Base-by-base conservation (phyloP, 495 filamentous ascomycete genomes). In the Trichoderma virens region DNA sequence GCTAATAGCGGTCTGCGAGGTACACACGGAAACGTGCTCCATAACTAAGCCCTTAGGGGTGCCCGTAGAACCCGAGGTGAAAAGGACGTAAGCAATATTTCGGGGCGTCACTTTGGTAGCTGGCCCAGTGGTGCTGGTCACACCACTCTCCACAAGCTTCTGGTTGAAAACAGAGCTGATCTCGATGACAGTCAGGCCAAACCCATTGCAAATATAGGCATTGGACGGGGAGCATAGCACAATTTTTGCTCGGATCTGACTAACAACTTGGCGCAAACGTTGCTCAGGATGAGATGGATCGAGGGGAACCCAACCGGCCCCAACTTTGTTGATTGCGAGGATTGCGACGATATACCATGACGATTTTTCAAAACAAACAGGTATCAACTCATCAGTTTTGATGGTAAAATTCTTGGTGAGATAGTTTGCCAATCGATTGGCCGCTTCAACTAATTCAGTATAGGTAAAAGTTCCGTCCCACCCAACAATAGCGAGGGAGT, bases 331-430 rank as follows among this genome's bases (percentile, higher is more conserved):
- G 18, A 81, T 74, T 7, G 78, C 75, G 25, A 82, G 64, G 74
- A 82, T 81, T 11, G 60, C 31, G 31, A 88, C 76, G 27, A 86
- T 68, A 2, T 79, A 78, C 60, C 60, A 61, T 11, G 78, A 71
- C 5, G 83, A 85, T 59, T 87, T 88, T 45, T 83, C 78, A 34
- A 86, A 74, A 64, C 79, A 84, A 0, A 88, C 68, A 3, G 83
- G 83, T 1, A 88, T 80, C 1, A 85, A 62, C 0, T 70, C 73
- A 35, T 84, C 85, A 1, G 79, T 78, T 1, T 78, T 76, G 35
- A 86, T 77, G 8, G 83, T 80, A 20, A 35, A 61, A n/a, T 74
- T 72, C 16, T 61, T 18, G n/a, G 16, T n/a, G 3, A 85, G 69
- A 23, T 75, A 71, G 25, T 64, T 70, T 7, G 82, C 81, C 27